Evolutionary conservation across 2,329 filamentous ascomycete genomes (phyloP), one percentile per base, ranked within the genome.

Genomic region (Fusarium drepaniforme): DNA sequence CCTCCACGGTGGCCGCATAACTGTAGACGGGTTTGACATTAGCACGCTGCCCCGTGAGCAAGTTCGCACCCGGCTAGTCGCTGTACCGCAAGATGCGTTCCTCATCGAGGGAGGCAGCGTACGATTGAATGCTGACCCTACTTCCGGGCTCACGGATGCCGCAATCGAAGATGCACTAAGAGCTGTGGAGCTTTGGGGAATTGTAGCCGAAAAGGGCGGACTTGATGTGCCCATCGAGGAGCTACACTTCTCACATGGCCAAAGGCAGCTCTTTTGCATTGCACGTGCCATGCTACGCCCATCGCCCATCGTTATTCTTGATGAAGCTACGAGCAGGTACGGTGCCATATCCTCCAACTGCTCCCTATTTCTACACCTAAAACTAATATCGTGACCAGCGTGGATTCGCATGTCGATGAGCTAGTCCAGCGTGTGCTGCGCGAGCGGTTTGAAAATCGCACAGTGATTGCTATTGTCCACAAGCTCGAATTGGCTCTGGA

Each of bases 21-120:
- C 70, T 1, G 81, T 90, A 21, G 88, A 90, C 66, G 83, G 80
- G 3, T 40, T 88, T 1, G 84, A 88, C 59, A 71, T 81, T 0
- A 68, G 77, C 38, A 78, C 72, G 4, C 66, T 83, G 1, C 78
- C 78, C 0, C 75, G 77, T 1, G 69, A 78, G 35, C 38, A 73
- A 5, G 64, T 83, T 12, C 81, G 82, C 12, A 66, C 75, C 2
- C 62, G 76, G 1, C 80, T 90, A 12, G 83, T 85, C 28, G 83
- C 82, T 5, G 79, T 89, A 4, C 85, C 89, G 0, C 88, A 90
- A 79, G 88, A 90, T 60, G 82, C 86, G 1, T 86, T 88, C 74
- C 81, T 88, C 30, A 82, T 90, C 4, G 83, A 83, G 7, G 86
- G 85, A 23, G 64, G 67, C 4, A 79, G 70, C 8, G 81, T 90